Conservation (phyloP, 805 yeast species). For the Starmerella ratchasimensis region DNA sequence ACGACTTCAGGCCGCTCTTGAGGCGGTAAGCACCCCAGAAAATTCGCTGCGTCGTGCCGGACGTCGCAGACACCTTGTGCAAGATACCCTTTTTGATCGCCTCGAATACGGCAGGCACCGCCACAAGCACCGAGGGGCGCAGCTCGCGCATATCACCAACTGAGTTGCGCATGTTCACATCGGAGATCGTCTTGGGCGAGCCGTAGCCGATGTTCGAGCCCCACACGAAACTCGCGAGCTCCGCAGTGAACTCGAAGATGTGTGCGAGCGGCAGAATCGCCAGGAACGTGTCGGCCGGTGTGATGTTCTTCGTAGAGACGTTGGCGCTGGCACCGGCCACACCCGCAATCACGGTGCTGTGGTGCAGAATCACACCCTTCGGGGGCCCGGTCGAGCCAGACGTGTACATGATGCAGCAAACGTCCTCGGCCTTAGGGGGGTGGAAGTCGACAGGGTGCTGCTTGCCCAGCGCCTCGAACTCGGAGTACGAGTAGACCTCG, state of each 20-base stretch:
- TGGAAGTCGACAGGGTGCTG: slow-evolving; percentile 29
- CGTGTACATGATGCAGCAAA: slow-evolving; percentile 72
- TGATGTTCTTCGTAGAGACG: slow-evolving; percentile 40
- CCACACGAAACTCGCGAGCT: slow-evolving; percentile 70
- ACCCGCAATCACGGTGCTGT: slow-evolving; percentile 65
- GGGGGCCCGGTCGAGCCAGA: slow-evolving; percentile 81
- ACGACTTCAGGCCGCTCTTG: slow-evolving; percentile 48
- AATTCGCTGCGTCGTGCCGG: slow-evolving; percentile 54
- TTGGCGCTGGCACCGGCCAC: slow-evolving; percentile 64
- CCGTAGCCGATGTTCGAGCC: slow-evolving; percentile 87
- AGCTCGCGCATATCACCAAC: slow-evolving; percentile 76
- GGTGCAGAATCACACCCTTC: slow-evolving; percentile 64
- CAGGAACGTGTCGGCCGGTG: slow-evolving; percentile 54
- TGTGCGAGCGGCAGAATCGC: slow-evolving; percentile 93
- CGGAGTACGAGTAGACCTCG: slow-evolving; percentile 48
- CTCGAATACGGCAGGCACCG: slow-evolving; percentile 99
- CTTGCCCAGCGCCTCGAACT: slow-evolving; percentile 51
- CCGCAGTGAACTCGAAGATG: slow-evolving; percentile 84
- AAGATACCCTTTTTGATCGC: slow-evolving; percentile 82
- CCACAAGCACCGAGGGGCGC: slow-evolving; percentile 89
- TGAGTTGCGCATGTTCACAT: slow-evolving; percentile 68
- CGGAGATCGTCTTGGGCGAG: slow-evolving; percentile 78
- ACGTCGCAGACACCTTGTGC: slow-evolving; percentile 53
- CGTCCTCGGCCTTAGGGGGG: slow-evolving; percentile 44
- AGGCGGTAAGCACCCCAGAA: slow-evolving; percentile 82